Conservation (phyloP, 345 rosid species). For the Sonneratia caseolaris region DNA sequence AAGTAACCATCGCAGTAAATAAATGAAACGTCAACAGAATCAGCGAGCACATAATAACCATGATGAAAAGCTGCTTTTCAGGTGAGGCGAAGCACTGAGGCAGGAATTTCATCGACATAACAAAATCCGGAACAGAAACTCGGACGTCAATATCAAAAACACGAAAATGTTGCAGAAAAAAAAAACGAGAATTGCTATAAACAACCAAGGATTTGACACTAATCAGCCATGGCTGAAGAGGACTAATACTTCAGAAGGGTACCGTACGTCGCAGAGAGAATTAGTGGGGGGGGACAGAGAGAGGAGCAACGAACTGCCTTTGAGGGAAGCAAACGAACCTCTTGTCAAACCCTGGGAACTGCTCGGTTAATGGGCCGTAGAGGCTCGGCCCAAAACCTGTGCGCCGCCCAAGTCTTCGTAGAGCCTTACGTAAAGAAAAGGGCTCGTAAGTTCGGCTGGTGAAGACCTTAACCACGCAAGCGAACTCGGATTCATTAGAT, state of each 20-base stretch:
- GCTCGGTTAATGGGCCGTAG: not conserved
- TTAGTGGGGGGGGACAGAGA: not conserved
- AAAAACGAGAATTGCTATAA: too few species aligned
- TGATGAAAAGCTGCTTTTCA: not conserved
- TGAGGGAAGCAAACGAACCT: not conserved
- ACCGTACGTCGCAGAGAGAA: not conserved
- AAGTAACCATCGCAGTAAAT: not conserved
- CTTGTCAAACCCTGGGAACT: not conserved
- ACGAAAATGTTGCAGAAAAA: not conserved
- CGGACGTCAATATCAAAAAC: not conserved
- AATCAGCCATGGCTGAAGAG: too few species aligned
- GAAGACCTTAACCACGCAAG: too few species aligned
- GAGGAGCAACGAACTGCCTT: not conserved
- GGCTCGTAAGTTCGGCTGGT: too few species aligned
- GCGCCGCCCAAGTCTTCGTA: too few species aligned
- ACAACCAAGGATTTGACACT: too few species aligned
- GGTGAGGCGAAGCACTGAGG: not conserved
- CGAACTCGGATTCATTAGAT: too few species aligned
- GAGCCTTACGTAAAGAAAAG: too few species aligned
- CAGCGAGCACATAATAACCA: not conserved
- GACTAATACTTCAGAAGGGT: not conserved
- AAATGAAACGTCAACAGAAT: not conserved
- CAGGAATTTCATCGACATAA: not conserved
- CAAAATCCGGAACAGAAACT: not conserved
- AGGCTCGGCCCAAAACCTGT: too few species aligned